Conservation (phyloP, 352 stramenopile species). For the Elongisporangium prolatum region DNA sequence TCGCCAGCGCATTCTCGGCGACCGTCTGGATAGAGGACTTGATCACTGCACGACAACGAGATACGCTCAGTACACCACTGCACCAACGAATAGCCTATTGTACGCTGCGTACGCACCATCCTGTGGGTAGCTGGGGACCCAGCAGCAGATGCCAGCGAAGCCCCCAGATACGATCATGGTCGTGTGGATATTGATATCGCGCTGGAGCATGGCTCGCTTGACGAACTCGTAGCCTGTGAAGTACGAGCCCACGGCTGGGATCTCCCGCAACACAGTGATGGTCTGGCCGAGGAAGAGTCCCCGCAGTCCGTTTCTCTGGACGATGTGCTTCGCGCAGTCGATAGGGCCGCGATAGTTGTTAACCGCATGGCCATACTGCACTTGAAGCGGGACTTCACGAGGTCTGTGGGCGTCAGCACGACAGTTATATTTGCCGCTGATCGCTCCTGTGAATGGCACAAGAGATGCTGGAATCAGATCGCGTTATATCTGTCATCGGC, state of each 20-base stretch:
- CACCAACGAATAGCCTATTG: neutral
- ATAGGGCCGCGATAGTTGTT: slow-evolving; percentile 60
- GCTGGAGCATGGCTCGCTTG: slow-evolving; percentile 67
- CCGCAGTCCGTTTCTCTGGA: slow-evolving; percentile 44
- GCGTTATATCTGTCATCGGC: neutral
- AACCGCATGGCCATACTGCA: slow-evolving; percentile 57
- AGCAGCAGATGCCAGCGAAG: slow-evolving; percentile 72
- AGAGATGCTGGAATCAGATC: neutral
- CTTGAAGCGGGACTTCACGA: slow-evolving; percentile 84
- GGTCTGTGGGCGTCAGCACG: slow-evolving; percentile 65
- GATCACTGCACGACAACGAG: slow-evolving; percentile 36
- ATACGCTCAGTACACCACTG: too few relatives aligned
- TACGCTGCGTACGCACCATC: slow-evolving; percentile 42
- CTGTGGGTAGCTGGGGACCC: slow-evolving; percentile 75
- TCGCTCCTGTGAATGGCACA: neutral
- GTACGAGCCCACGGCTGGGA: slow-evolving; percentile 81
- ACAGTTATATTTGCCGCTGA: slow-evolving; percentile 72
- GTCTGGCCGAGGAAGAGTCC: slow-evolving; percentile 75
- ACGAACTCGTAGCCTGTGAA: slow-evolving; percentile 78
- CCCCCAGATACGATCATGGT: slow-evolving; percentile 82
- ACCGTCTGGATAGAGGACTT: slow-evolving; percentile 85
- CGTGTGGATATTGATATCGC: slow-evolving; percentile 46
- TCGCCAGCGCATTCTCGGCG: slow-evolving; percentile 37
- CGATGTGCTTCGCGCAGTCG: slow-evolving; percentile 77
- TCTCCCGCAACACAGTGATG: slow-evolving; percentile 68